phyloP scores from a whole-genome alignment of 495 filamentous ascomycete genomes.

The Penicillium soppii region DNA sequence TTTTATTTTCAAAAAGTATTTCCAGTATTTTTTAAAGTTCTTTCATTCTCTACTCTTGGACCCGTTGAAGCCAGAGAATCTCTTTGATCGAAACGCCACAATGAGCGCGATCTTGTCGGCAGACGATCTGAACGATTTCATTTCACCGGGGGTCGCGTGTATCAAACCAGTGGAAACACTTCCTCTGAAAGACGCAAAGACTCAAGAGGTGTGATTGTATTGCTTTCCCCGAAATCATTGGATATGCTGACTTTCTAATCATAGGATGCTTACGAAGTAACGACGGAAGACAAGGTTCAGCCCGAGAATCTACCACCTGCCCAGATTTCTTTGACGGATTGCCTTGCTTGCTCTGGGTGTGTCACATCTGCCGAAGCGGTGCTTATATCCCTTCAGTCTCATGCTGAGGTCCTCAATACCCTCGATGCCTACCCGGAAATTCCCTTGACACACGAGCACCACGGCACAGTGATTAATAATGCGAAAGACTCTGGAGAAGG shows the following conservation, averaged over 20 bases:
- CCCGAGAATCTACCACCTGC: slow-evolving; percentile 61
- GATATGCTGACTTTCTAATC: slow-evolving; percentile 21
- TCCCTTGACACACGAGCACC: slow-evolving; percentile 22
- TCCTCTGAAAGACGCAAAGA: slow-evolving; percentile 51
- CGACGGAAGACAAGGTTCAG: slow-evolving; percentile 78
- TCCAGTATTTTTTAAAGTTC: neutral
- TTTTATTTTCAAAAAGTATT: neutral
- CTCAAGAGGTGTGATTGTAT: slow-evolving; percentile 32
- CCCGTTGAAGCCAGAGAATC: slow-evolving; percentile 8
- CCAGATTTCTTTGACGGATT: slow-evolving; percentile 95
- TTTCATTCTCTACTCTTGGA: slow-evolving; percentile 4
- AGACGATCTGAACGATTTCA: slow-evolving; percentile 98
- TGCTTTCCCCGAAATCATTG: neutral
- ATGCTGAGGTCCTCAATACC: slow-evolving; percentile 81
- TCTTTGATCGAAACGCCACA: slow-evolving; percentile 29
- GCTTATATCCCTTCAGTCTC: slow-evolving; percentile 87
- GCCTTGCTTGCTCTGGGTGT: slow-evolving; percentile 95
- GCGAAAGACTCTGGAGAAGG: slow-evolving; percentile 43
- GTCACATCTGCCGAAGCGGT: slow-evolving; percentile 97
- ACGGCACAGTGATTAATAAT: slow-evolving; percentile 24
- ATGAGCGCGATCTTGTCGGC: slow-evolving; percentile 97
- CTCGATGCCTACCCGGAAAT: slow-evolving; percentile 66
- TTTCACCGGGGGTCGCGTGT: slow-evolving; percentile 93
- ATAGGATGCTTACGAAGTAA: slow-evolving; percentile 79
- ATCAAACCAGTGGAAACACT: slow-evolving; percentile 96